Evolutionary conservation across 192 early-diverging fungal genomes (phyloP), one percentile per base, ranked within the genome.

Genomic region (Diversispora epigaea): DNA sequence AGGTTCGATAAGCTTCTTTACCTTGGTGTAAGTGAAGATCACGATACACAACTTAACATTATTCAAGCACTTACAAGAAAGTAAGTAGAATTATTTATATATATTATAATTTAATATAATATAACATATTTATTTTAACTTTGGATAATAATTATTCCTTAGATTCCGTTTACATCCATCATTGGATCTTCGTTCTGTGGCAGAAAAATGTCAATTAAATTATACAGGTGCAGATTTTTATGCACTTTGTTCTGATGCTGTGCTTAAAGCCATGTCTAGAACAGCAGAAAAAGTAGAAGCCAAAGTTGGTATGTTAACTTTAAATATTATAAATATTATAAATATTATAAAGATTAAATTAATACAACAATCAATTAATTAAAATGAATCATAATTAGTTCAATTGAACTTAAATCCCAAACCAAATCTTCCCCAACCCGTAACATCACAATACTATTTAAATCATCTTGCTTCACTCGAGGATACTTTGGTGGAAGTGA

Each of bases 151-250:
- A 10, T 4, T 60, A 12, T 60, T 55, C 5, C 4, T 21, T 73
- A 91, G 90, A 54, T 99, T 99, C 88, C 85, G 87, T n/a, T 82
- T 99, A 21, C 86, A 89, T 52, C 89, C 93, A 14, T 90, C 87
- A 4, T 85, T 96, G 8, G 87, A 95, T 62, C 78, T 98, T 73
- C 79, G 78, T 41, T 77, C 75, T 6, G 86, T 99, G 15, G 95
- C 96, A 7, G 90, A 94, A 15, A 80, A 86, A 61, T 95, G 94
- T 66, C 98, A 97, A 6, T 91, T 96, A 76, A 89, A 94, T 71
- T 95, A 94, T 65, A 98, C 98, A 1, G 98, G 98, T 43, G 98
- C 98, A 15, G 98, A 99, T 79, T 95, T 98, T 76, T 99, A 99
- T 78, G 98, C 98, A 0, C 83, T 99, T 47, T 98, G 96, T 77